Base-by-base conservation (phyloP, 2,329 filamentous ascomycete genomes). In the Hypoxylon rubiginosum region DNA sequence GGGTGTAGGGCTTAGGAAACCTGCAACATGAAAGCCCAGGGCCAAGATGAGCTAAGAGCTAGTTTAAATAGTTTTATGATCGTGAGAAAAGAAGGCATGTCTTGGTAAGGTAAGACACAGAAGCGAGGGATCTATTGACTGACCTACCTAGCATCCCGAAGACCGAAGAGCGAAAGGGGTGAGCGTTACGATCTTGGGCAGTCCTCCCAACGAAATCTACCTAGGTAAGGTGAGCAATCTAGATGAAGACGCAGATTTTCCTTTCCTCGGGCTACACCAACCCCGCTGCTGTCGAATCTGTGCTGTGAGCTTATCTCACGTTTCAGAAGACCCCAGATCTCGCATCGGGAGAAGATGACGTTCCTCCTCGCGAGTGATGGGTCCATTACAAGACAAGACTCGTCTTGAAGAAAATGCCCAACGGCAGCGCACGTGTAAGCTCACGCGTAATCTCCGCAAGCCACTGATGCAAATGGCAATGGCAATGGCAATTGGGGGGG, bases 251-350 rank as follows among this genome's bases (percentile, higher is more conserved):
- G 15, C 13, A 26, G 3, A 7, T 49, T n/a, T n/a, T n/a, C n/a
- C n/a, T n/a, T n/a, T n/a, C n/a, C 45, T 52, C 52, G 62, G 58
- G 62, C n/a, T 39, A 24, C 62, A 61, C 62, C 58, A 61, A 39
- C 41, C 52, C 53, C 48, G 58, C 54, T 58, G 62, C 52, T 24
- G 32, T 60, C 34, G 15, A 52, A 5, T 11, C 43, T 55, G 26
- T 32, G n/a, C 19, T 19, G 17, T 24, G 51, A 26, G 26, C 1
- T 28, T 41, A 55, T 59, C 39, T 52, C 49, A 59, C 17, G 53
- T 58, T n/a, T 30, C 56, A 64, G 43, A 13, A 51, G 56, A 50
- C 46, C 55, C 55, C 60, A 43, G 39, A 66, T 66, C 62, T 51
- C 19, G 45, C 10, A 8, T 46, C 15, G n/a, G 32, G 57, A 64